phyloP scores from a whole-genome alignment of 352 stramenopile species.

The Globisporangium nagaii region DNA sequence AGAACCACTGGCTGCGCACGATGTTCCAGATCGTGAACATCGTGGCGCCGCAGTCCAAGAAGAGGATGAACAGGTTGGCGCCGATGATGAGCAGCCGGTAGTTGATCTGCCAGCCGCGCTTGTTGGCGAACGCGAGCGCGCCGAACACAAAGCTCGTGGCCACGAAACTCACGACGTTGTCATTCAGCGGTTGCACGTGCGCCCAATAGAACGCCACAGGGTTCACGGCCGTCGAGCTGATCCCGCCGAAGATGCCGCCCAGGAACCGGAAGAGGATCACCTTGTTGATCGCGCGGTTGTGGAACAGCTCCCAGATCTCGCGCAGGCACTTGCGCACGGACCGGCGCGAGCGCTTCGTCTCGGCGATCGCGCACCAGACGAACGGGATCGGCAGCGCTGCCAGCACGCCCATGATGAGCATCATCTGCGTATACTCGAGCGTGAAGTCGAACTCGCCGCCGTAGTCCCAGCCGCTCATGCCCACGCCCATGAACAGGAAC shows the following conservation, averaged over 20 bases:
- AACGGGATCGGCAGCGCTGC: conserved; percentile 27
- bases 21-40: conserved; percentile 56
- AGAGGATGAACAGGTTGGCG: conserved; percentile 22
- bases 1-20: conserved; percentile 58
- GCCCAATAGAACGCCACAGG: conserved; percentile 48
- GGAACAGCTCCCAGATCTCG: conserved; percentile 31
- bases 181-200: conserved; percentile 44
- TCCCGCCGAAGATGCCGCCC: conserved; percentile 25
- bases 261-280: conserved; percentile 42
- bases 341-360: conserved; percentile 6
- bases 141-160: conserved; percentile 23
- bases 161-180: conserved; percentile 48
- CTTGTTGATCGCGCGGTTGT: conserved; percentile 29
- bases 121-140: conserved; percentile 22
- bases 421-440: conserved; percentile 40
- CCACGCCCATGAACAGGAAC: conserved; percentile 52
- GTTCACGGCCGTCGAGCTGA: conserved; percentile 34
- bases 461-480: conserved; percentile 54
- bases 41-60: conserved; percentile 33
- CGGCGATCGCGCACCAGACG: conserved; percentile 21
- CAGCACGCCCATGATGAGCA: conserved; percentile 28
- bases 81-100: conserved; percentile 32
- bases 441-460: conserved; percentile 54
- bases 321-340: conserved; percentile 19
- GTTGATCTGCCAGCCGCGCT: conserved; percentile 38